Evolutionary conservation across 768 basidiomycete species (phyloP).

Genomic region (Suillus bovinus): DNA sequence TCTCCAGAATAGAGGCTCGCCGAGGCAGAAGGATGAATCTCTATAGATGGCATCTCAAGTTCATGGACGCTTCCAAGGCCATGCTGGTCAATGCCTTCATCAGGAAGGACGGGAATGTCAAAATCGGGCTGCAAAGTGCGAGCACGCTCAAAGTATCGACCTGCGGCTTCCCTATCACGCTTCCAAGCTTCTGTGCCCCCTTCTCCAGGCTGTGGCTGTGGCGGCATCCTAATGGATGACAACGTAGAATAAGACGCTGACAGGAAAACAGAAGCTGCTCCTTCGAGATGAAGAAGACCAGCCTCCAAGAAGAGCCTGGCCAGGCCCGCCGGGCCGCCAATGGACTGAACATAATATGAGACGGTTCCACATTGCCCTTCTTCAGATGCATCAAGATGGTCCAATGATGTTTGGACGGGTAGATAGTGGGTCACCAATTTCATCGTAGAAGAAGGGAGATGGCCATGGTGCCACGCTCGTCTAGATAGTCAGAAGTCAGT

Average conservation of each 20-base stretch:
- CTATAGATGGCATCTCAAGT: slow-evolving; percentile 70
- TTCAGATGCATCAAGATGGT: slow-evolving; percentile 34
- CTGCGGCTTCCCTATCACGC: slow-evolving; percentile 69
- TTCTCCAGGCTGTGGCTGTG: slow-evolving; percentile 48
- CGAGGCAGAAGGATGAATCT: slow-evolving; percentile 37
- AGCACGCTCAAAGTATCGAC: slow-evolving; percentile 73
- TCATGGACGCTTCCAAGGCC: slow-evolving; percentile 36
- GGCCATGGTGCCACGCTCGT: slow-evolving; percentile 81
- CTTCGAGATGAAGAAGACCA: slow-evolving; percentile 80
- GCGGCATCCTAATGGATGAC: slow-evolving; percentile 73
- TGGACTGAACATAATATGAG: slow-evolving; percentile 61
- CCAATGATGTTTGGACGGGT: slow-evolving; percentile 51
- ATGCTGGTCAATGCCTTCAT: slow-evolving; percentile 36
- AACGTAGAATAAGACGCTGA: slow-evolving; percentile 75
- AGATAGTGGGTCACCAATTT: slow-evolving; percentile 75
- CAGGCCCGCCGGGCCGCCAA: slow-evolving; percentile 67
- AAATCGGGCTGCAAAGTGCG: slow-evolving; percentile 57
- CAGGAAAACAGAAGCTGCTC: slow-evolving; percentile 69
- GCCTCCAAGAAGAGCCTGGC: slow-evolving; percentile 79
- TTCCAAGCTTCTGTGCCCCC: slow-evolving; percentile 73
- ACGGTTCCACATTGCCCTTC: slow-evolving; percentile 50
- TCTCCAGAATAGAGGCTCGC: slow-evolving; percentile 30
- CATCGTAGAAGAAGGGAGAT: slow-evolving; percentile 74
- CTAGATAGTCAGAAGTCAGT: slow-evolving; percentile 35
- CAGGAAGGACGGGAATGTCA: slow-evolving; percentile 68